Conservation (phyloP, 768 basidiomycete species). For the Kondoa subrosea region DNA sequence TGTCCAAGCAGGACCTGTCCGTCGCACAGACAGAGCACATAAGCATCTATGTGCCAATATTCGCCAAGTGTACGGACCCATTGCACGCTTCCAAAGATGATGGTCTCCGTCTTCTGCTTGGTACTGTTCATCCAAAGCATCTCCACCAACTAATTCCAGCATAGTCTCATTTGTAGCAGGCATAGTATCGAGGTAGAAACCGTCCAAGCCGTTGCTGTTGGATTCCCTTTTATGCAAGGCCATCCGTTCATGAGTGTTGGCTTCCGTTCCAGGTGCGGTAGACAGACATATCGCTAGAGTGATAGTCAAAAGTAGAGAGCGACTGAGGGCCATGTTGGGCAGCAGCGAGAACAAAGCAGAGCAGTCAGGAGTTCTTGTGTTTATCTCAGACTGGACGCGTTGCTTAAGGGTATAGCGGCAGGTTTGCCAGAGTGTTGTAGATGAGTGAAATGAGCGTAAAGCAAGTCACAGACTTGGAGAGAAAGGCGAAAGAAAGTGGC, state of each 20-base stretch:
- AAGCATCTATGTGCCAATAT: no score
- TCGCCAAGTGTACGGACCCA: no score
- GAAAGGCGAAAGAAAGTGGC: no score
- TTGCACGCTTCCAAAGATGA: slow-evolving; percentile 4
- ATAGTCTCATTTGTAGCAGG: background rate
- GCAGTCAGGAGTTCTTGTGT: no score
- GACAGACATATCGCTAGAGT: background rate
- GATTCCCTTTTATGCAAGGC: background rate
- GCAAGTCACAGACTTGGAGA: no score
- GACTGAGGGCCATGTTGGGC: background rate
- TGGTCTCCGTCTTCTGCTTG: background rate
- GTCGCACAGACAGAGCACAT: no score
- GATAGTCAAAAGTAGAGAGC: background rate
- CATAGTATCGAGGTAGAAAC: background rate
- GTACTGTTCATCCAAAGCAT: no score
- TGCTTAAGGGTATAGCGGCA: no score
- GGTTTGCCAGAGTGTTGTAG: no score
- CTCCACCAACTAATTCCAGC: background rate
- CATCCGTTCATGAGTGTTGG: background rate
- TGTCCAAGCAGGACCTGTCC: slow-evolving; percentile 8
- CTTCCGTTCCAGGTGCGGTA: background rate
- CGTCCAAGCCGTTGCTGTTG: background rate
- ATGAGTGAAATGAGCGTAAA: no score
- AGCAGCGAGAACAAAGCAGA: no score
- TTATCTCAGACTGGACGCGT: no score